Evolutionary conservation across 495 filamentous ascomycete genomes (phyloP).

Genomic region (Xylaria acuta): DNA sequence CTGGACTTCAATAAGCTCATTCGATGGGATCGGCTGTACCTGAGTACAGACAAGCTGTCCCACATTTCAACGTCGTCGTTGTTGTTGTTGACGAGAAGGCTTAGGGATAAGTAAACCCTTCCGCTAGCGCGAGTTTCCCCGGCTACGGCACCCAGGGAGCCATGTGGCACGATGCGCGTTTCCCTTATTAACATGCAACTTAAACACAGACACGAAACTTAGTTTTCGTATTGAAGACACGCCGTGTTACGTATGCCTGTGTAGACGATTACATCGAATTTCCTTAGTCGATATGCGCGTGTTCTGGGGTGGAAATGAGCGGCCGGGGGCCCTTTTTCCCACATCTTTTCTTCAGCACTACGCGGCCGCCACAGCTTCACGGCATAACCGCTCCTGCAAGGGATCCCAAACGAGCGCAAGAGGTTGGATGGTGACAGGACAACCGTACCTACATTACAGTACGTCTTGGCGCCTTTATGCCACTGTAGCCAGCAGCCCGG

Average conservation of each 20-base stretch:
- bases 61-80: not conserved
- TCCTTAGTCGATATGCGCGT: not conserved
- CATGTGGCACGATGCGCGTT: slow-evolving; percentile 24
- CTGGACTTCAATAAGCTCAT: not conserved
- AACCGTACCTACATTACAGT: slow-evolving; percentile 1
- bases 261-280: not conserved
- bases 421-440: not conserved
- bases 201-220: not conserved
- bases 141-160: slow-evolving; percentile 6
- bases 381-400: slow-evolving; percentile 12
- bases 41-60: not conserved
- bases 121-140: slow-evolving; percentile 5
- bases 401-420: not conserved
- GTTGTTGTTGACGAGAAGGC: not conserved
- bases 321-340: not conserved
- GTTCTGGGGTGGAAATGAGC: not conserved
- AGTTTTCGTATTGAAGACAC: not conserved
- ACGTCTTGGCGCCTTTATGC: not conserved
- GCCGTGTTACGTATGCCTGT: not conserved
- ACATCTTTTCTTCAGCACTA: not conserved
- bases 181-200: not conserved
- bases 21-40: not conserved
- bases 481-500: not conserved
- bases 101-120: not conserved
- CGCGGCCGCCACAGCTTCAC: not conserved